Conservation (phyloP, 345 rosid species). For the Theobroma cacao region DNA sequence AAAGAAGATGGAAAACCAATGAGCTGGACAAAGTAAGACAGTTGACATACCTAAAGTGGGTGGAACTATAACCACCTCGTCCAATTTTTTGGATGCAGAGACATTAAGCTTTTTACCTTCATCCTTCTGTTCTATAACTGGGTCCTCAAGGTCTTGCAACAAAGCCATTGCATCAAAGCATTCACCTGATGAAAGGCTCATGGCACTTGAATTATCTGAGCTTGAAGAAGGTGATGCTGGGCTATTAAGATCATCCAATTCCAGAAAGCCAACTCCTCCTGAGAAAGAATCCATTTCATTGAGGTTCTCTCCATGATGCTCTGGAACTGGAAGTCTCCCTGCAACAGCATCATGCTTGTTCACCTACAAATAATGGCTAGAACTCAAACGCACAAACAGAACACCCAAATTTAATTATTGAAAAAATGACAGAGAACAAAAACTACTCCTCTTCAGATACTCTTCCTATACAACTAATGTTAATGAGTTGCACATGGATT, state of each 20-base stretch:
- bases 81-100: conserved; percentile 23
- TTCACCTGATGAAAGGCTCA: conserved; percentile 47
- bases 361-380: conserved; percentile 25
- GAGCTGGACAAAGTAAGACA: background rate
- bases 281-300: conserved; percentile 20
- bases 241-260: conserved; percentile 40
- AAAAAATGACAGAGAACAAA: background rate
- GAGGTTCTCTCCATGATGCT: conserved; percentile 19
- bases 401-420: background rate
- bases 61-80: conserved; percentile 26
- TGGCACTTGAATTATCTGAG: conserved; percentile 52
- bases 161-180: conserved; percentile 41
- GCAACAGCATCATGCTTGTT: conserved; percentile 22
- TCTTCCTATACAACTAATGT: background rate
- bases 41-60: conserved; percentile 31
- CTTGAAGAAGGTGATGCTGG: conserved; percentile 42
- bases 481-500: background rate
- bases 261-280: conserved; percentile 37
- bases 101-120: conserved; percentile 17
- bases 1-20: background rate
- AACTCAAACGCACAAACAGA: conserved; percentile 17
- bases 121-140: conserved; percentile 11
- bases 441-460: background rate
- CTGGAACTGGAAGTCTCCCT: conserved; percentile 17
- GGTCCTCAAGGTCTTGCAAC: conserved; percentile 36